Base-by-base conservation (phyloP, 257 asterid species). In the Petrea volubilis region DNA sequence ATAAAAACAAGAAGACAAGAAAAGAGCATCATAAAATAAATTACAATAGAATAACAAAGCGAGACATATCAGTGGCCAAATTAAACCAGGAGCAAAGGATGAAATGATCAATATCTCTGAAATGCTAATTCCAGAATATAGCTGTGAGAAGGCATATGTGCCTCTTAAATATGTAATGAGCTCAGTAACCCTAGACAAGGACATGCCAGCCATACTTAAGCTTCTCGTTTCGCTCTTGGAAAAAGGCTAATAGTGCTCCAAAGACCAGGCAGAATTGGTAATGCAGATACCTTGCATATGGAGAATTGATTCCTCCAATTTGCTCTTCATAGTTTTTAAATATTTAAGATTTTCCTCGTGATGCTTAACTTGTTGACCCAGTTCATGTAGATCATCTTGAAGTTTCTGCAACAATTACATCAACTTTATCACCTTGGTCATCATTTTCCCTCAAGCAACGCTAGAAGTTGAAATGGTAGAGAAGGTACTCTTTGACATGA, bases 321-420 rank as follows among this genome's bases (percentile, higher is more conserved):
- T 75, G 77, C 58, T 83, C 65, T 60, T 81, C 67, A 69, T 79
- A 36, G 71, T 63, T 76, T 77, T 81, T 13, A 93, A 80, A 75
- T 85, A 84, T 53, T 73, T 78, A 78, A 85, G 29, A 75, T 79
- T 86, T 17, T 75, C 90, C 62, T 90, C 97, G 15, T 87, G 79
- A 52, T 88, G 92, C 79, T 87, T 93, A 59, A 93, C 74, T 64
- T 77, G 76, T 46, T 64, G 81, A 77, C 91, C 95, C 58, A 73
- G 34, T 77, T 77, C 84, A n/a, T 72, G 79, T n/a, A 91, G n/a
- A 13, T 86, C 90, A 47, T 91, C 92, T 79, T 86, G 78, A 78
- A 82, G 79, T 77, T 86, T 78, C 97, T 91, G 87, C 86, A 71
- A 55, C 62, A 71, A 29, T 38, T 70, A 67, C 46, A 62, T 58